Evolutionary conservation across 2,329 filamentous ascomycete species (phyloP).

Genomic region (Grosmannia huntii): DNA sequence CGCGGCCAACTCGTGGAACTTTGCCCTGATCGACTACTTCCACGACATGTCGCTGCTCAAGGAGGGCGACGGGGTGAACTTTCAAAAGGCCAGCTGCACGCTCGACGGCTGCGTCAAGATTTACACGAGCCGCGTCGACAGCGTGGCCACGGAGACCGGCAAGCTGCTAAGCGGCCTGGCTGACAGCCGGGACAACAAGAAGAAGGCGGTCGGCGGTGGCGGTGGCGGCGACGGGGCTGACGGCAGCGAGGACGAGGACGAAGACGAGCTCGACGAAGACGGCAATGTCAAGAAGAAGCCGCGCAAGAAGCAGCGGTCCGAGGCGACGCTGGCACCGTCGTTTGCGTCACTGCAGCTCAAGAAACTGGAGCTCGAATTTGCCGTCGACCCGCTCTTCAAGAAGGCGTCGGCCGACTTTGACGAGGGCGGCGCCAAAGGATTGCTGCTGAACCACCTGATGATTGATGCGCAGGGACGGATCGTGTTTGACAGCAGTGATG

Average conservation of each 20-base stretch:
- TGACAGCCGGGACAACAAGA: slow-evolving; percentile 70
- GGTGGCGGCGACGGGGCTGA: slow-evolving; percentile 55
- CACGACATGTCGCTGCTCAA: slow-evolving; percentile 97
- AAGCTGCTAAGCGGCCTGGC: slow-evolving; percentile 88
- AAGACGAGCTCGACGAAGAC: slow-evolving; percentile 40
- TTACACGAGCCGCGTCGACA: slow-evolving; percentile 96
- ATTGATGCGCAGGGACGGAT: slow-evolving; percentile 88
- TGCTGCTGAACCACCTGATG: slow-evolving; percentile 90
- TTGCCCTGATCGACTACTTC: slow-evolving; percentile 99
- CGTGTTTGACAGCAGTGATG: slow-evolving; percentile 94
- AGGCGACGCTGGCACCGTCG: slow-evolving; percentile 82
- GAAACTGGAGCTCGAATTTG: slow-evolving; percentile 94
- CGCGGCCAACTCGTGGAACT: slow-evolving; percentile 96
- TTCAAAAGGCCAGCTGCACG: slow-evolving; percentile 95
- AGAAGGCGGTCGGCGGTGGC: slow-evolving; percentile 50
- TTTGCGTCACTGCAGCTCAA: slow-evolving; percentile 86
- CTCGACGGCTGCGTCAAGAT: slow-evolving; percentile 98
- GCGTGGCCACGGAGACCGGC: slow-evolving; percentile 92
- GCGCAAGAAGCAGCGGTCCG: slow-evolving; percentile 66
- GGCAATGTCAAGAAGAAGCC: slow-evolving; percentile 43
- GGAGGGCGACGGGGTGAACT: slow-evolving; percentile 94
- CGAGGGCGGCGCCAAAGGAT: slow-evolving; percentile 89
- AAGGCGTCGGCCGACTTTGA: slow-evolving; percentile 98
- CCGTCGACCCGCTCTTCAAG: slow-evolving; percentile 97
- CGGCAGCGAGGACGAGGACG: slow-evolving; percentile 49